A percentile compares a stretch with the other conserved stretches of the same genome.
These are phyloP conservation scores for Eimeria necatrix DNA, from an alignment of 169 alveolate species.

Conservation along the genomic window DNA sequence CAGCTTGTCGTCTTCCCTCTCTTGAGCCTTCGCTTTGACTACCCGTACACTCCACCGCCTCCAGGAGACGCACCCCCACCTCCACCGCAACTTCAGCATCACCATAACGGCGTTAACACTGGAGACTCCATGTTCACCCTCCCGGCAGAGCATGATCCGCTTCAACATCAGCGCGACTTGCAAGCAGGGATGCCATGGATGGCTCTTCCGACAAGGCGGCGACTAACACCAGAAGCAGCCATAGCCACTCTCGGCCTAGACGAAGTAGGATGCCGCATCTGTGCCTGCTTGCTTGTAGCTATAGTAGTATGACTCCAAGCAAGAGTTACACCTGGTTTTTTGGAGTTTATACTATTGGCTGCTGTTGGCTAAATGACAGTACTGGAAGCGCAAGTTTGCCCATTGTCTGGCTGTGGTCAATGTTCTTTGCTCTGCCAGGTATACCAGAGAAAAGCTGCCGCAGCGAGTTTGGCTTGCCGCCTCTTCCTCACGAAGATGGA, in stretches of 20 bases:
- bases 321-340: not conserved
- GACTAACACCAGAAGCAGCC: constrained; percentile 80
- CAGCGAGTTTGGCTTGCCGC: constrained; percentile 81
- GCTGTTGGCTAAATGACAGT: too few species aligned
- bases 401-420: too few species aligned
- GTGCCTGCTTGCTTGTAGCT: constrained; percentile 21
- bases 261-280: constrained; percentile 69
- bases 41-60: constrained; percentile 73
- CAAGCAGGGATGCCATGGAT: constrained; percentile 76
- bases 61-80: constrained; percentile 72
- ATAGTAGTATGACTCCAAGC: not conserved
- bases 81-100: constrained; percentile 63
- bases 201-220: constrained; percentile 76
- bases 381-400: too few species aligned
- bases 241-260: constrained; percentile 73
- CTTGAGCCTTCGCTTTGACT: constrained; percentile 72
- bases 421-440: constrained; percentile 22
- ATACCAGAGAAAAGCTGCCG: constrained; percentile 76
- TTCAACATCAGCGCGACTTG: constrained; percentile 19
- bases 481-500: constrained; percentile 77
- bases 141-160: constrained; percentile 37
- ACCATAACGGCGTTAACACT: constrained; percentile 9
- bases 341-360: too few species aligned
- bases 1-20: constrained; percentile 76
- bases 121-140: constrained; percentile 25